phyloP scores from a whole-genome alignment of 139 green algal species.

The Protoeuglena noctilucae region DNA sequence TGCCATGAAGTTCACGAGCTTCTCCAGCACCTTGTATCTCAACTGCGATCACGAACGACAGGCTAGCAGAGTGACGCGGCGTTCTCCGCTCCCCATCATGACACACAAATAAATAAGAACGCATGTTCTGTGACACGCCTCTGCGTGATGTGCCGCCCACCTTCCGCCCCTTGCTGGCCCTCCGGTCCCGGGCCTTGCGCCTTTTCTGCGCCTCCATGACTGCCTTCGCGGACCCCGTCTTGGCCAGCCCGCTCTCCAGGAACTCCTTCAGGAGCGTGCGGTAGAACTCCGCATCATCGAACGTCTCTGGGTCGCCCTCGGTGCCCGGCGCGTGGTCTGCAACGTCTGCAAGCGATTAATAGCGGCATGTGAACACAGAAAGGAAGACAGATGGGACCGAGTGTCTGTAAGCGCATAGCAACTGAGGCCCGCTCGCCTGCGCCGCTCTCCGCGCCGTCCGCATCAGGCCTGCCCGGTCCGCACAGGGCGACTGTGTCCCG shows the following conservation, averaged over 20 bases:
- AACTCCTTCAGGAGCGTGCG: slow-evolving; percentile 80
- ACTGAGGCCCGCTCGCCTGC: background rate
- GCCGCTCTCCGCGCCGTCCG: background rate
- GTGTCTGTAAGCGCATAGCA: no score
- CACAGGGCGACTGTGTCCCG: background rate
- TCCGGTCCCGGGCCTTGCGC: slow-evolving; percentile 63
- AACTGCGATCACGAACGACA: slow-evolving; percentile 1
- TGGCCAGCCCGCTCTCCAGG: slow-evolving; percentile 40
- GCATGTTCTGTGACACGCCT: no score
- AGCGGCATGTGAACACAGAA: background rate
- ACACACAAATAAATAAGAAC: no score
- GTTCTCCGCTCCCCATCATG: no score
- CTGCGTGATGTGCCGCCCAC: slow-evolving; percentile 27
- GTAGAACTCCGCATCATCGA: slow-evolving; percentile 85
- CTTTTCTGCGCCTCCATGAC: slow-evolving; percentile 38
- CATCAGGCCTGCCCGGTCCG: background rate
- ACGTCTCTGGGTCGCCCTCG: slow-evolving; percentile 53
- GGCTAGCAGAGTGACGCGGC: no score
- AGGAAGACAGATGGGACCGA: no score
- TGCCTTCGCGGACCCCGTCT: background rate
- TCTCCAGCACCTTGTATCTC: slow-evolving; percentile 66
- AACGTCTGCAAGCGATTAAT: background rate
- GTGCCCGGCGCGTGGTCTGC: background rate
- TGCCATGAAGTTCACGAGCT: slow-evolving; percentile 83
- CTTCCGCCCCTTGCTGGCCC: slow-evolving; percentile 78